phyloP scores from a whole-genome alignment of 139 green algal species.

The Chlorella vulgaris region DNA sequence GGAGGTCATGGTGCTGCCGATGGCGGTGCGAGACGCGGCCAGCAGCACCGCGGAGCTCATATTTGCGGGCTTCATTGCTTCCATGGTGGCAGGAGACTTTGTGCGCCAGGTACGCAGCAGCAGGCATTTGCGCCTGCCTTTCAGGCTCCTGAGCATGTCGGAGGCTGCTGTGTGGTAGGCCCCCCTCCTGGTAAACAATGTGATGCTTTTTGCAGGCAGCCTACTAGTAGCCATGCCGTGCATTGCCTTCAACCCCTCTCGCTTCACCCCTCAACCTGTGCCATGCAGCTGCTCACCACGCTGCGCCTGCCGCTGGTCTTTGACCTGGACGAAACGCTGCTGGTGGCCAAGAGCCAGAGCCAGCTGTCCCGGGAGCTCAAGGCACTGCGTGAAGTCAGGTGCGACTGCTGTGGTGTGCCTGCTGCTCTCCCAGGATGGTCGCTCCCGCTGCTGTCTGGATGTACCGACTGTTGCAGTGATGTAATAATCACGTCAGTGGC shows the following conservation, averaged over 20 bases:
- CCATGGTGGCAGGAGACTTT: constrained; percentile 20
- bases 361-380: constrained; percentile 53
- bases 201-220: no score
- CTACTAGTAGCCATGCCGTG: no score
- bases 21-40: background rate
- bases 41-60: constrained; percentile 4
- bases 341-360: constrained; percentile 65
- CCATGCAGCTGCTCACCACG: constrained; percentile 57
- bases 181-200: no score
- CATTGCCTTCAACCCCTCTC: no score
- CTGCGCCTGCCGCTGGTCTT: constrained; percentile 77
- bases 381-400: constrained; percentile 23
- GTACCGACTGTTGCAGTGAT: no score
- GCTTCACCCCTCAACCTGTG: no score
- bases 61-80: constrained; percentile 30
- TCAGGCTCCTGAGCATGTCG: no score
- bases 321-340: constrained; percentile 89
- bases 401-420: background rate
- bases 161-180: no score
- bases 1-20: constrained; percentile 23
- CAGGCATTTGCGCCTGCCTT: no score
- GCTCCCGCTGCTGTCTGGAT: no score
- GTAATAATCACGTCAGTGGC: no score
- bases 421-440: background rate
- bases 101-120: constrained; percentile 3